A percentile compares a stretch with the other conserved stretches of the same genome.
phyloP scores from a whole-genome alignment of 2,329 filamentous ascomycete genomes.

The Simplicillium sp. region DNA sequence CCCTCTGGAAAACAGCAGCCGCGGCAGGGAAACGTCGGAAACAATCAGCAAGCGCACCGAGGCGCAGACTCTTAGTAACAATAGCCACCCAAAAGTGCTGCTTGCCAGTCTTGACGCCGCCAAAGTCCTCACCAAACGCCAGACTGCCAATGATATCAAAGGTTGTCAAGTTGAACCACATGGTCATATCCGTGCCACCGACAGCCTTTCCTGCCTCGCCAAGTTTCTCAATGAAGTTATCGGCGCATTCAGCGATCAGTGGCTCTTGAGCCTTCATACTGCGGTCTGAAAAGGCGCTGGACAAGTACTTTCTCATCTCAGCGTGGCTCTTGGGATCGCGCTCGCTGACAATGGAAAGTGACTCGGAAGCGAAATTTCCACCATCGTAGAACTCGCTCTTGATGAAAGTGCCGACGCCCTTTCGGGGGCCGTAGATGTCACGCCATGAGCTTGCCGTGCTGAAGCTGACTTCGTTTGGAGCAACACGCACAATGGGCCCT shows the following conservation, averaged over 20 bases:
- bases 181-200: conserved; percentile 8
- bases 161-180: conserved; percentile 13
- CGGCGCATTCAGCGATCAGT: not conserved
- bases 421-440: conserved; percentile 2
- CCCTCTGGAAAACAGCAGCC: too few relatives aligned
- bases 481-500: conserved; percentile 8
- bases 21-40: too few relatives aligned
- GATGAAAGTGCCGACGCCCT: conserved; percentile 10
- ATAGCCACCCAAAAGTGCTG: too few relatives aligned
- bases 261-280: not conserved
- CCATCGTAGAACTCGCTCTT: conserved; percentile 15
- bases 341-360: conserved; percentile 14
- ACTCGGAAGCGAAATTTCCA: conserved; percentile 10
- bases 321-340: conserved; percentile 10
- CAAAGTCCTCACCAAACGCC: conserved; percentile 13
- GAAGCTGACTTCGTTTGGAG: not conserved
- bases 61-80: too few relatives aligned
- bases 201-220: too few relatives aligned
- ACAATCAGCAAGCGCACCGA: too few relatives aligned
- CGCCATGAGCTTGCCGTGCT: not conserved
- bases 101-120: conserved; percentile 8
- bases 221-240: not conserved
- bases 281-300: conserved; percentile 12
- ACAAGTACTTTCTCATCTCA: conserved; percentile 13
- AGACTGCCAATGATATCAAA: conserved; percentile 14